Evolutionary conservation across 2,329 filamentous ascomycete genomes (phyloP).

Genomic region (Arthrobotrys conoides): DNA sequence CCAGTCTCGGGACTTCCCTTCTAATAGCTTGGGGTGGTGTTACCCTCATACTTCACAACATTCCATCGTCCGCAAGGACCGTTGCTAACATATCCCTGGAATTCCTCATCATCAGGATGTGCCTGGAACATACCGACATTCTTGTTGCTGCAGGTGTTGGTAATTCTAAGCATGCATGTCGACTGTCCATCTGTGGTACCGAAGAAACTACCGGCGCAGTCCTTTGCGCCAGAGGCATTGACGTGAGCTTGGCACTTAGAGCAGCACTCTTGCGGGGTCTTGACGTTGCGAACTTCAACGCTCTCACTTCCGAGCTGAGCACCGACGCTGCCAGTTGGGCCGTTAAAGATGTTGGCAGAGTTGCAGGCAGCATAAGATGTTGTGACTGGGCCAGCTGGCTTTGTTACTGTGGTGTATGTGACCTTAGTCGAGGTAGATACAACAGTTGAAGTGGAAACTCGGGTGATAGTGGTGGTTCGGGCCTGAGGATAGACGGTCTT

Average conservation of each 20-base stretch:
- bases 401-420: conserved; percentile 23
- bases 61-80: conserved; percentile 54
- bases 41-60: background rate
- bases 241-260: conserved; percentile 36
- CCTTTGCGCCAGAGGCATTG: conserved; percentile 26
- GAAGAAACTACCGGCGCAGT: conserved; percentile 50
- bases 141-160: conserved; percentile 30
- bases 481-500: conserved; percentile 23
- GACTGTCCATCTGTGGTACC: background rate
- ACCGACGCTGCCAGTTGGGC: conserved; percentile 48
- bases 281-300: conserved; percentile 15
- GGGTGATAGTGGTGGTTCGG: conserved; percentile 14
- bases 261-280: conserved; percentile 45
- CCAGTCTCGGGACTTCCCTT: too few relatives aligned
- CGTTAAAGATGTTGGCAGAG: conserved; percentile 35
- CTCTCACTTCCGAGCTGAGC: background rate
- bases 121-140: conserved; percentile 16
- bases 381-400: conserved; percentile 20
- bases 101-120: background rate
- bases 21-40: background rate
- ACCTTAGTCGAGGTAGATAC: conserved; percentile 31
- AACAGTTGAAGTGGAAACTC: conserved; percentile 16
- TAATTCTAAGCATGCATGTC: conserved; percentile 28
- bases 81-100: conserved; percentile 49
- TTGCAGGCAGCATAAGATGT: conserved; percentile 34